Evolutionary conservation across 768 basidiomycete genomes (phyloP).

Genomic region (Mycena vitilis): DNA sequence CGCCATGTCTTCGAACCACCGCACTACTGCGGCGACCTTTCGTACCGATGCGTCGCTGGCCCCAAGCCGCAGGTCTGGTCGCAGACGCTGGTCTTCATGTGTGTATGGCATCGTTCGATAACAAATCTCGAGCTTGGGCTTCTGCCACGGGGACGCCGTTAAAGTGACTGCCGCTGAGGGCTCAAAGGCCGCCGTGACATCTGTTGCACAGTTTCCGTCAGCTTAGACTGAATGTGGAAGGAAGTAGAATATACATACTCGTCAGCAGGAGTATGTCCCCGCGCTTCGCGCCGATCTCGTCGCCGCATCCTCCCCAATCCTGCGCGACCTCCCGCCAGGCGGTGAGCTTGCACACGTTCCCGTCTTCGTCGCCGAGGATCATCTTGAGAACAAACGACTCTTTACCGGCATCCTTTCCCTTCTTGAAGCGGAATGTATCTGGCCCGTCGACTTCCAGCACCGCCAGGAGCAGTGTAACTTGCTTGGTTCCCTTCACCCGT

Average conservation of each 20-base stretch:
- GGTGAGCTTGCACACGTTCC: constrained; percentile 75
- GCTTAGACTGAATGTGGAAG: background rate
- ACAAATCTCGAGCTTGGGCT: constrained; percentile 74
- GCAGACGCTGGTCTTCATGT: constrained; percentile 66
- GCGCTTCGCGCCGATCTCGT: constrained; percentile 61
- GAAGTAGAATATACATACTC: constrained; percentile 51
- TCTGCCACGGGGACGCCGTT: constrained; percentile 76
- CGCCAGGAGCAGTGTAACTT: constrained; percentile 71
- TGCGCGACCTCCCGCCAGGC: constrained; percentile 86
- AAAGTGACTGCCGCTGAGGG: constrained; percentile 58
- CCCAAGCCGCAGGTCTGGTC: constrained; percentile 81
- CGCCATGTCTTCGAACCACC: constrained; percentile 82
- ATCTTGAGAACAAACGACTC: constrained; percentile 76
- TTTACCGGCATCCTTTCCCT: constrained; percentile 75
- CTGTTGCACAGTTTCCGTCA: constrained; percentile 47
- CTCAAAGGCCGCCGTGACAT: constrained; percentile 64
- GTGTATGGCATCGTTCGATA: constrained; percentile 81
- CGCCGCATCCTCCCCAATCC: constrained; percentile 67
- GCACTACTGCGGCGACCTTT: constrained; percentile 72
- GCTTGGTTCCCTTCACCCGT: constrained; percentile 54
- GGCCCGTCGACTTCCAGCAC: constrained; percentile 84
- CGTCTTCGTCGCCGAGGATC: constrained; percentile 80
- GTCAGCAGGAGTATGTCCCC: constrained; percentile 81
- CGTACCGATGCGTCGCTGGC: constrained; percentile 75
- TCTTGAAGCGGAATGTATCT: constrained; percentile 73